A percentile compares a stretch with the other conserved stretches of the same genome.
Conservation (phyloP, 768 basidiomycete species). For the Suillus placidus region DNA sequence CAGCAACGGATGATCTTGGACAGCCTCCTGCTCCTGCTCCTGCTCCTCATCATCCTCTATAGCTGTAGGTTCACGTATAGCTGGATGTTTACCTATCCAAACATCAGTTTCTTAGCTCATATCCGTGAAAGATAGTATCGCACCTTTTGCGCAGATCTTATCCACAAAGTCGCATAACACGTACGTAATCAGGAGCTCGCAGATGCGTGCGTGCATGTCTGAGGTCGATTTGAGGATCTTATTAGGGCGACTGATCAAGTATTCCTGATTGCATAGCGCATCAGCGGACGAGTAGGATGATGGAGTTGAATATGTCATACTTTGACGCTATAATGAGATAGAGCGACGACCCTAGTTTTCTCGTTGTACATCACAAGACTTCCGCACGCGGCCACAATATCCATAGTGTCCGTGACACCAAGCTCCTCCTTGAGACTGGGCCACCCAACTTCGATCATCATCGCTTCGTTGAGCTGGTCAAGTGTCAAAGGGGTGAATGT, state of each 20-base stretch:
- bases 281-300: background rate
- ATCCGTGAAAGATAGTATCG: background rate
- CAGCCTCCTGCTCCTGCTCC: too few relatives aligned
- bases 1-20: background rate
- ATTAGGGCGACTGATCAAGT: background rate
- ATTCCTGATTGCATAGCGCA: slow-evolving; percentile 3
- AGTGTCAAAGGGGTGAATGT: slow-evolving; percentile 2
- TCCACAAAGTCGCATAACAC: background rate
- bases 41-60: too few relatives aligned
- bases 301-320: background rate
- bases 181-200: background rate
- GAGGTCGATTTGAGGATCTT: background rate
- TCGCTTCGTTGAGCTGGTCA: slow-evolving; percentile 3
- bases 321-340: slow-evolving; percentile 15
- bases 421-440: background rate
- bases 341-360: background rate
- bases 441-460: slow-evolving; percentile 1
- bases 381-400: background rate
- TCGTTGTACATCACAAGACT: slow-evolving; percentile 9
- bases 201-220: background rate
- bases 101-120: background rate
- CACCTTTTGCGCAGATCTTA: background rate
- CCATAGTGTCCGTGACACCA: background rate
- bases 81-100: background rate
- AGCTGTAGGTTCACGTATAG: too few relatives aligned